These are phyloP conservation scores for Saposhnikovia divaricata DNA, from an alignment of 129 eudicot species.

Conservation along the genomic window DNA sequence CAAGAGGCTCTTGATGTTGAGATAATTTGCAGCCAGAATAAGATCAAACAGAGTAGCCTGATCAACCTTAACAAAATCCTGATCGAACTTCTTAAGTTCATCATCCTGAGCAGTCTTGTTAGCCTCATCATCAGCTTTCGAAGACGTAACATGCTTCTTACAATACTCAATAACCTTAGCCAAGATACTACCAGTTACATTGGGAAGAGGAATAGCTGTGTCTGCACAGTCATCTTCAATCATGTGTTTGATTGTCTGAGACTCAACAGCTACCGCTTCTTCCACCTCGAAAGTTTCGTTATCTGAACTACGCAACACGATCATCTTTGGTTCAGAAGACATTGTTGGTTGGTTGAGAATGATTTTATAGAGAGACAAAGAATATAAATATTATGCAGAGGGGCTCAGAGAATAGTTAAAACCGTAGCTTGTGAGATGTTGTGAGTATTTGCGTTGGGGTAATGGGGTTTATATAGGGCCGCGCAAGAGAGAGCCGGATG, in stretches of 20 bases:
- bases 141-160: conserved; percentile 49
- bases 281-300: conserved; percentile 66
- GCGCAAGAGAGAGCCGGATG: too few relatives aligned
- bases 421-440: too few relatives aligned
- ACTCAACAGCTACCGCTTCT: conserved; percentile 58
- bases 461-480: too few relatives aligned
- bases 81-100: conserved; percentile 46
- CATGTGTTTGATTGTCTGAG: conserved; percentile 57
- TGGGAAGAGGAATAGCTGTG: conserved; percentile 15
- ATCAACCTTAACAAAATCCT: conserved; percentile 60
- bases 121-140: conserved; percentile 25
- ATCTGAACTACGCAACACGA: conserved; percentile 50
- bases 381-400: background rate
- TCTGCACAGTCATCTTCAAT: conserved; percentile 48
- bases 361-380: background rate
- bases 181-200: conserved; percentile 53
- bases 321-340: conserved; percentile 30
- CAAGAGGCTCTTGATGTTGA: conserved; percentile 57
- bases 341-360: background rate
- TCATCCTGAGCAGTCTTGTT: conserved; percentile 28
- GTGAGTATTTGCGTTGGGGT: too few relatives aligned
- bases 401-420: too few relatives aligned
- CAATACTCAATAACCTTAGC: conserved; percentile 78
- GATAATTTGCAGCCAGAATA: conserved; percentile 71
- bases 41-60: conserved; percentile 62